Conservation (phyloP, 192 early-diverging fungal species). For the Thamnidium elegans region DNA sequence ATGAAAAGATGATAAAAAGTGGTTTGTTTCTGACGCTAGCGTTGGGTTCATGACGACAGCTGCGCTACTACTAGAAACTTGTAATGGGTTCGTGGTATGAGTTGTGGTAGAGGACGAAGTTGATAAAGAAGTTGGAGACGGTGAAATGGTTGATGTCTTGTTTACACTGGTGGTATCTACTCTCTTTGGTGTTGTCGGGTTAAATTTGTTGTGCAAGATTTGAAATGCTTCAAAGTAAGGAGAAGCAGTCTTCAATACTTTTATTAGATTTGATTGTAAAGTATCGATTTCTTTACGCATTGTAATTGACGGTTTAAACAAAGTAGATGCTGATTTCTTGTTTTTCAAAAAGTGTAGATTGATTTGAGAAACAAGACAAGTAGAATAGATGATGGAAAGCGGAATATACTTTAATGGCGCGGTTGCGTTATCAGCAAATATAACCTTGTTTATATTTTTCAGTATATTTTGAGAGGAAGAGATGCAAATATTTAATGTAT, state of each 20-base stretch:
- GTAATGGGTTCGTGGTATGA: too few species aligned
- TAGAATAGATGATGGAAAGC: background rate
- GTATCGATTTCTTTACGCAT: background rate
- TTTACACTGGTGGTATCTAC: background rate
- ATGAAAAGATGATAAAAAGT: background rate
- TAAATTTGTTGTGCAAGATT: background rate
- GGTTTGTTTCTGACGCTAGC: background rate
- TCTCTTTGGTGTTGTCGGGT: background rate
- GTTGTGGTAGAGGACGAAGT: too few species aligned
- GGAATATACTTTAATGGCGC: background rate
- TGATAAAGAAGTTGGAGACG: too few species aligned
- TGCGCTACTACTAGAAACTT: background rate
- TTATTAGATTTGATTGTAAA: background rate
- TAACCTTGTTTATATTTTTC: constrained; percentile 5
- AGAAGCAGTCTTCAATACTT: background rate
- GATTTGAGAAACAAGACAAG: background rate
- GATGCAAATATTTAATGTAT: background rate
- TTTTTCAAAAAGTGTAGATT: background rate
- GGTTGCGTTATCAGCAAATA: background rate
- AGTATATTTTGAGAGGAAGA: constrained; percentile 8
- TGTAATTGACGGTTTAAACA: background rate
- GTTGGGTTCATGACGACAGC: background rate
- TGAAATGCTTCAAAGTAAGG: constrained; percentile 3
- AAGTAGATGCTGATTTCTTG: background rate
- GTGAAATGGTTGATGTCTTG: too few species aligned